These are phyloP conservation scores for Micromonas commoda DNA, from an alignment of 139 green algal species.

Conservation along the genomic window DNA sequence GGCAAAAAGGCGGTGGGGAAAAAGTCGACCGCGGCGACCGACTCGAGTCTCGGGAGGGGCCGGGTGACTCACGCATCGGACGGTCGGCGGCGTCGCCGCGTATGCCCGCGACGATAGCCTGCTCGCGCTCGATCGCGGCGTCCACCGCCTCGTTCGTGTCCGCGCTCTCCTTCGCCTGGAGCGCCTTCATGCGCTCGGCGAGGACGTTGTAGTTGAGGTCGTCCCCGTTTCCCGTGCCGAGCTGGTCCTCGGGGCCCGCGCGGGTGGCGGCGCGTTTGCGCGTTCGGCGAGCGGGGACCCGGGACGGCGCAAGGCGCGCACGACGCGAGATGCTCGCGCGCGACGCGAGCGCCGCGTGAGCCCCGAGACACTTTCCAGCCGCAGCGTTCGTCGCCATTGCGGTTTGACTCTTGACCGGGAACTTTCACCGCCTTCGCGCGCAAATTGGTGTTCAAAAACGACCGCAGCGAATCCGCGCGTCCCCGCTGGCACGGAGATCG, in stretches of 20 bases:
- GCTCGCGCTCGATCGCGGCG: not conserved
- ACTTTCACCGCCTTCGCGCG: not conserved
- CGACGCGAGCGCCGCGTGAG: no score
- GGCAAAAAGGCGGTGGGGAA: no score
- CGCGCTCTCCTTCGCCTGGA: not conserved
- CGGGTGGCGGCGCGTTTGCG: not conserved
- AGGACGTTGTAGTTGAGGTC: not conserved
- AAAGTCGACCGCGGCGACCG: no score
- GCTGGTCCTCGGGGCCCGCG: no score
- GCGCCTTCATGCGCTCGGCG: not conserved
- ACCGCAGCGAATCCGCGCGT: not conserved
- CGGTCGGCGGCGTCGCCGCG: not conserved
- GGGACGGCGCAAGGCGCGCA: no score
- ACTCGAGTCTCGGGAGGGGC: not conserved
- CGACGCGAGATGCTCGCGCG: no score
- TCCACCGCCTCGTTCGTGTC: not conserved
- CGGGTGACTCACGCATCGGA: no score
- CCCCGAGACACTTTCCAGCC: no score
- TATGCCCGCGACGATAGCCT: not conserved
- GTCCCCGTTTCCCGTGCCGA: not conserved
- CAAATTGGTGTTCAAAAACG: not conserved
- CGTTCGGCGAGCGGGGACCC: no score
- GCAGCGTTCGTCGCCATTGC: no score
- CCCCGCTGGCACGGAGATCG: no score
- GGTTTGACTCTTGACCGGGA: no score